Percentiles rank a stretch among this genome's conserved stretches.
Evolutionary conservation across 2,329 filamentous ascomycete species (phyloP).

Genomic region (Penicillium sp.): DNA sequence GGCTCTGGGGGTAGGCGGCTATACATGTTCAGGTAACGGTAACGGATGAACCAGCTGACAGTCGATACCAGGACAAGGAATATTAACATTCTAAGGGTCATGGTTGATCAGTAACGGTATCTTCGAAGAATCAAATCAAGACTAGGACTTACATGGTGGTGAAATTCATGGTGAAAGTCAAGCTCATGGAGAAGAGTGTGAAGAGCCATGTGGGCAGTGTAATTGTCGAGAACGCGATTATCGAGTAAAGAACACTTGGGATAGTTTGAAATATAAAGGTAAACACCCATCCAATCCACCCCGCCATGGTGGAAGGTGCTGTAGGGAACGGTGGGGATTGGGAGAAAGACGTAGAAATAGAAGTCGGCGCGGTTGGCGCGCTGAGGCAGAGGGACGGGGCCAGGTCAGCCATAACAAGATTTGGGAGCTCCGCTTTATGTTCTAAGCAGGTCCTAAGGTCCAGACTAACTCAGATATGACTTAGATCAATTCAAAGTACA

Average conservation of each 20-base stretch:
- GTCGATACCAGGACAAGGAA: slow-evolving; percentile 74
- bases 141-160: slow-evolving; percentile 73
- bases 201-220: slow-evolving; percentile 88
- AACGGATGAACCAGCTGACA: slow-evolving; percentile 88
- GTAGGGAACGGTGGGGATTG: slow-evolving; percentile 32
- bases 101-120: slow-evolving; percentile 3
- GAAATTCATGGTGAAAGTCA: slow-evolving; percentile 98
- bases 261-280: slow-evolving; percentile 53
- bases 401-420: slow-evolving; percentile 15
- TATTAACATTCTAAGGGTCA: slow-evolving; percentile 65
- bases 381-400: slow-evolving; percentile 21
- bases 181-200: slow-evolving; percentile 81
- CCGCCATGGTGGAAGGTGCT: slow-evolving; percentile 39
- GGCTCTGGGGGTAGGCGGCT: slow-evolving; percentile 88
- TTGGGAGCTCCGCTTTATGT: slow-evolving; percentile 15
- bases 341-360: slow-evolving; percentile 16
- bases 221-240: slow-evolving; percentile 80
- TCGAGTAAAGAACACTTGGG: slow-evolving; percentile 68
- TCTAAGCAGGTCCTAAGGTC: neutral
- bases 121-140: neutral
- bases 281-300: slow-evolving; percentile 50
- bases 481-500: neutral
- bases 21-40: slow-evolving; percentile 97
- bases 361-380: slow-evolving; percentile 19
- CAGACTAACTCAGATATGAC: slow-evolving; percentile 2